A percentile compares a stretch with the other conserved stretches of the same genome.
Evolutionary conservation across 164 flowering plant species (phyloP).

Genomic region (Kingdonia uniflora): DNA sequence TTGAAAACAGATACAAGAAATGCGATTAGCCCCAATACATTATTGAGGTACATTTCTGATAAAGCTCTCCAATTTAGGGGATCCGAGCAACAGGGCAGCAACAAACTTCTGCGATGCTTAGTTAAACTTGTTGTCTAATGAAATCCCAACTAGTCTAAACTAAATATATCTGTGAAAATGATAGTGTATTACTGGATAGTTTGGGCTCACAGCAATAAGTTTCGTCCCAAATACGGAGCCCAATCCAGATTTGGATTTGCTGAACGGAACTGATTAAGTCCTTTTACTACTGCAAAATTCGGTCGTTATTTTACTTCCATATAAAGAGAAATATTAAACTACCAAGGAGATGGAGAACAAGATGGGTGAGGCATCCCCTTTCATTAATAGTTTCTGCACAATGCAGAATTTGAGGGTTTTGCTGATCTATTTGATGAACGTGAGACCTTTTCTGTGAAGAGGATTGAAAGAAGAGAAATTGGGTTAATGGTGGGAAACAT

Average conservation of each 20-base stretch:
- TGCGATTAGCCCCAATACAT: conserved; percentile 54
- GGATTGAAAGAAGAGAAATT: conserved; percentile 19
- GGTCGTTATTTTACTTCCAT: conserved; percentile 54
- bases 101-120: conserved; percentile 81
- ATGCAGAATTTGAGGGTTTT: conserved; percentile 61
- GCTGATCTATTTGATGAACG: conserved; percentile 85
- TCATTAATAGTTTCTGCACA: conserved; percentile 19
- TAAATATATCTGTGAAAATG: conserved; percentile 10
- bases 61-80: conserved; percentile 94
- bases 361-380: conserved; percentile 41
- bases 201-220: conserved; percentile 14
- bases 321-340: conserved; percentile 41
- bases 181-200: conserved; percentile 9
- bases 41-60: conserved; percentile 65
- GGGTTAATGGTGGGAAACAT: conserved; percentile 32
- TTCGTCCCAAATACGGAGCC: conserved; percentile 16
- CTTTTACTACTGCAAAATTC: conserved; percentile 49
- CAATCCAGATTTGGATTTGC: conserved; percentile 12
- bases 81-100: conserved; percentile 92
- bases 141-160: conserved; percentile 17
- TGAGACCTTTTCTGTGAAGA: conserved; percentile 29
- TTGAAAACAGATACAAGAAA: conserved; percentile 31
- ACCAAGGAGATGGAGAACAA: conserved; percentile 9
- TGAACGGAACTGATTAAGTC: conserved; percentile 22
- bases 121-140: conserved; percentile 76